Evolutionary conservation across 2,329 filamentous ascomycete species (phyloP).

Genomic region (Fusarium nygamai): DNA sequence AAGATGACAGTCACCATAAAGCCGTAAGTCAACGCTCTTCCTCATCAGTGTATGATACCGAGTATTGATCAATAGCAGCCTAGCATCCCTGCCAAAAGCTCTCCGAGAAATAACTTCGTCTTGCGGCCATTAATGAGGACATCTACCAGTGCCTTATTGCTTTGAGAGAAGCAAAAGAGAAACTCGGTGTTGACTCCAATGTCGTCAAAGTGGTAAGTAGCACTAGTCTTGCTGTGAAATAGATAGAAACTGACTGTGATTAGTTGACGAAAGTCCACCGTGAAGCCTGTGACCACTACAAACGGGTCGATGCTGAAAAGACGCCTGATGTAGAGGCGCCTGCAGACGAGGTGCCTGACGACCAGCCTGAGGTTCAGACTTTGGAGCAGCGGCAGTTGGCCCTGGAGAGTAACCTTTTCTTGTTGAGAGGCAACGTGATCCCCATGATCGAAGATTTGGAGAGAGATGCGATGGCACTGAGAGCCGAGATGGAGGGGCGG

Average conservation of each 20-base stretch:
- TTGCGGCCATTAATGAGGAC: no score
- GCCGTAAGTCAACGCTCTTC: background rate
- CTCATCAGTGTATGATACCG: background rate
- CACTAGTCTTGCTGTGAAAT: background rate
- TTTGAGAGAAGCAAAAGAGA: no score
- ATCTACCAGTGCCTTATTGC: no score
- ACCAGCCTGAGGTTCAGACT: background rate
- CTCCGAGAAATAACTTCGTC: background rate
- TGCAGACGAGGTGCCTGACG: accelerated
- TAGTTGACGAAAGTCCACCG: background rate
- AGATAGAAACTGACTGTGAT: background rate
- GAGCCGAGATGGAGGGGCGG: no score
- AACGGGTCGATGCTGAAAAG: accelerated
- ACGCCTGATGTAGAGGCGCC: background rate
- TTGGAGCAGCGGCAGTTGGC: background rate
- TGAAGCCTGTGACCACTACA: background rate
- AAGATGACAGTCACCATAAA: background rate
- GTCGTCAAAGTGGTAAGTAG: no score
- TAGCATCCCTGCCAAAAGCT: background rate
- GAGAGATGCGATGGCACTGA: no score
- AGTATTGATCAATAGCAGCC: background rate
- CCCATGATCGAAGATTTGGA: no score
- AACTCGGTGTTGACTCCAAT: no score
- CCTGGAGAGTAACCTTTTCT: background rate
- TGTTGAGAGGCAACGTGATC: background rate